Evolutionary conservation across 2,329 filamentous ascomycete genomes (phyloP).

Genomic region (Alternaria alternata): DNA sequence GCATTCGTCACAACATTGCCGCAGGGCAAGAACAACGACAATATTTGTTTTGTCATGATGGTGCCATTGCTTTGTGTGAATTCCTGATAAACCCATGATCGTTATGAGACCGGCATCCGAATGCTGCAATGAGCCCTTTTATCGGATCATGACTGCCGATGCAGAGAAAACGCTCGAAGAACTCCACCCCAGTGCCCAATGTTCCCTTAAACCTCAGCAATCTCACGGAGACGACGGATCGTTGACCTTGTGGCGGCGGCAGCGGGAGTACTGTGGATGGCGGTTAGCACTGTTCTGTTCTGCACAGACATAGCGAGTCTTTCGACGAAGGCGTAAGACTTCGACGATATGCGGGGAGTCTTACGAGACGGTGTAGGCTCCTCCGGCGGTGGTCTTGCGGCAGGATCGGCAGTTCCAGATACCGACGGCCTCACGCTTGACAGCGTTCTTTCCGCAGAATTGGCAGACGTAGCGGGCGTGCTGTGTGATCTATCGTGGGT

Average conservation of each 20-base stretch:
- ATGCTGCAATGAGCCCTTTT: slow-evolving; percentile 41
- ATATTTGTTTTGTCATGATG: slow-evolving; percentile 37
- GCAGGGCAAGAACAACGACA: neutral
- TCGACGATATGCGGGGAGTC: slow-evolving; percentile 46
- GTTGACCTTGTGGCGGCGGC: slow-evolving; percentile 95
- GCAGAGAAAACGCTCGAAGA: slow-evolving; percentile 48
- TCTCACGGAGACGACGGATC: slow-evolving; percentile 95
- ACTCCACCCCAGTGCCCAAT: slow-evolving; percentile 45
- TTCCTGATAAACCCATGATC: slow-evolving; percentile 47
- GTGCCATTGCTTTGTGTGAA: slow-evolving; percentile 49
- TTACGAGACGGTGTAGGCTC: slow-evolving; percentile 96
- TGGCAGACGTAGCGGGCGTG: slow-evolving; percentile 96
- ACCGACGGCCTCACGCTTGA: slow-evolving; percentile 87
- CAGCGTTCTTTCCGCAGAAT: slow-evolving; percentile 90
- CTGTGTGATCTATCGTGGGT: slow-evolving; percentile 74
- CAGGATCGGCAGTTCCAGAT: slow-evolving; percentile 98
- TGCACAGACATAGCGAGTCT: neutral
- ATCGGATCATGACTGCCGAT: slow-evolving; percentile 42
- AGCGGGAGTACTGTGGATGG: slow-evolving; percentile 77
- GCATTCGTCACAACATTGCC: neutral
- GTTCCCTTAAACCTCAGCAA: slow-evolving; percentile 83
- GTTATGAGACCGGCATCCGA: slow-evolving; percentile 46
- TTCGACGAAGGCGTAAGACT: neutral
- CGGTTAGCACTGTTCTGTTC: slow-evolving; percentile 34
- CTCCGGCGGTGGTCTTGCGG: slow-evolving; percentile 91